Base-by-base conservation (phyloP, 441 rosid genomes). In the Euphorbia schlechtendalii region DNA sequence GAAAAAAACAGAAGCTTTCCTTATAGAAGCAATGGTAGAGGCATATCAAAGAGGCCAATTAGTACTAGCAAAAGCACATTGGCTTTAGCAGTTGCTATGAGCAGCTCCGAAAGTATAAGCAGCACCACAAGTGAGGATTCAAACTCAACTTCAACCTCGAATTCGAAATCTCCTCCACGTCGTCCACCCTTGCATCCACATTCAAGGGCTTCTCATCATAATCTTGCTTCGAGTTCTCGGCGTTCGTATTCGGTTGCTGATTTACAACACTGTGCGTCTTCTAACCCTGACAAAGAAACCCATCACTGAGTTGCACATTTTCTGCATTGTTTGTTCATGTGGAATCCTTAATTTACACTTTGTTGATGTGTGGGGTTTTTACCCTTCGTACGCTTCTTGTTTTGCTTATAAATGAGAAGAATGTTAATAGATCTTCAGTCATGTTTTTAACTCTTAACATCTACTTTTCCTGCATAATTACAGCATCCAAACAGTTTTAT, bases 141-240 rank as follows among this genome's bases (percentile, higher is more conserved):
- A n/a, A n/a, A 85, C n/a, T 82, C 85, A 0, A 66, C 64, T 34
- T 80, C 84, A 0, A 75, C 81, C 65, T 78, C 83, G 10, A 63
- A 69, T 46, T 64, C 81, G 0, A 81, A 77, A 58, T 82, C 88
- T 24, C 84, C 90, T 8, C 79, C 86, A 4, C 76, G 74, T 10
- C 84, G 82, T 68, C 97, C 96, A 13, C 99, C 97, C 0, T 51
- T 86, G 74, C 80, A 83, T 68, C 98, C 96, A 0, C 69, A 73
- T 43, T 68, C 79, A 32, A 63, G 62, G 60, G 57, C 78, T 27
- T 74, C 80, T 22, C 67, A 71, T 65, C 61, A 69, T 56, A 81
- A 77, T 18, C 51, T 78, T n/a, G 54, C 69, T 2, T 69, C 71
- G 7, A 82, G 86, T 0, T 71, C 84, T 5, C 76, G 88, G 85